Evolutionary conservation across 73 alveolate genomes (phyloP).

Genomic region (Paramecium sexaurelia): DNA sequence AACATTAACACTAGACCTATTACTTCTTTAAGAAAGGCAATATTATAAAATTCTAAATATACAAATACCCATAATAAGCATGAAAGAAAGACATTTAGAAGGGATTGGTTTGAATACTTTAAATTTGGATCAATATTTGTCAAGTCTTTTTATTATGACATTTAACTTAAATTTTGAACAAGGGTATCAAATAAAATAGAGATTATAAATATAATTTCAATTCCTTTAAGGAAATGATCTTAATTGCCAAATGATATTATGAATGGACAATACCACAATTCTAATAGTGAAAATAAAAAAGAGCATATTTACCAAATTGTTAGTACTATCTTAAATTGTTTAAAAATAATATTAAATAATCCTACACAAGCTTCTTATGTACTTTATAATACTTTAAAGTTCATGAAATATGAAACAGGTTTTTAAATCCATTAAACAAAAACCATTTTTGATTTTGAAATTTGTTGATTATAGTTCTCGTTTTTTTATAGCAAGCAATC

Average conservation of each 20-base stretch:
- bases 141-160: neutral
- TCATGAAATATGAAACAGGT: neutral
- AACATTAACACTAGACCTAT: neutral
- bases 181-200: neutral
- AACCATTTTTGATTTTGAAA: neutral
- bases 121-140: neutral
- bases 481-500: neutral
- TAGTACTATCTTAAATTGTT: neutral
- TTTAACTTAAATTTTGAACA: neutral
- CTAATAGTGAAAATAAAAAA: neutral
- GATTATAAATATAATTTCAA: neutral
- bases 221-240: neutral
- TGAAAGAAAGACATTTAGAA: neutral
- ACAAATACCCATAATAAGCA: neutral
- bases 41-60: neutral
- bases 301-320: neutral
- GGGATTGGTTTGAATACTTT: neutral
- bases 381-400: neutral
- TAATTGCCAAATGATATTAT: neutral
- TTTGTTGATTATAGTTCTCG: neutral
- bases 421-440: neutral
- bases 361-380: neutral
- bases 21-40: neutral
- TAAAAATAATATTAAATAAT: neutral
- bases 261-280: neutral